A percentile compares a stretch with the other conserved stretches of the same genome.
Conservation (phyloP, 1,284 basidiomycete genomes). For the Cryptococcus maquisensis region DNA sequence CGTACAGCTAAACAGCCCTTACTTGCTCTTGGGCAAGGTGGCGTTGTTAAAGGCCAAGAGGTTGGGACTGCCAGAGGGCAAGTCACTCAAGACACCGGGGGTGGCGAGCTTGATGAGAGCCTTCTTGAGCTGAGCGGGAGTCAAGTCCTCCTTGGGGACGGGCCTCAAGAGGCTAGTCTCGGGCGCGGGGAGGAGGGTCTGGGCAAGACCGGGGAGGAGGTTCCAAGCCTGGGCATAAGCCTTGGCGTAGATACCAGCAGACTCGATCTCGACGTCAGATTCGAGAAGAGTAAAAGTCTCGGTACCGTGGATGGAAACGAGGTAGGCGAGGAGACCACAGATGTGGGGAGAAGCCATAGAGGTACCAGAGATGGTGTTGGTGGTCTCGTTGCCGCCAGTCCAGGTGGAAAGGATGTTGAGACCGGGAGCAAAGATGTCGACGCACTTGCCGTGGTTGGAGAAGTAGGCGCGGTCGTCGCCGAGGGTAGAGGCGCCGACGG, state of each 20-base stretch:
- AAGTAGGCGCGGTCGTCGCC: constrained; percentile 83
- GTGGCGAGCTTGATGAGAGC: constrained; percentile 64
- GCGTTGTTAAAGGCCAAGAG: constrained; percentile 77
- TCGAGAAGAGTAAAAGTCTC: constrained; percentile 52
- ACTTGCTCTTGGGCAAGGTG: constrained; percentile 49
- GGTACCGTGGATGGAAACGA: constrained; percentile 72
- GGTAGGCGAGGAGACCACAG: constrained; percentile 71
- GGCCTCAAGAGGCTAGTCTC: constrained; percentile 26
- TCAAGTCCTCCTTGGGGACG: constrained; percentile 46
- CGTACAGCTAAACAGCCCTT: not conserved
- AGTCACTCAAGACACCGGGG: constrained; percentile 53
- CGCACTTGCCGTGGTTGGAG: constrained; percentile 72
- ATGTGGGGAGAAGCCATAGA: constrained; percentile 60
- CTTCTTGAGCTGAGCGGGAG: constrained; percentile 68
- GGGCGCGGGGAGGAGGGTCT: constrained; percentile 39
- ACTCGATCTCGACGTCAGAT: constrained; percentile 40
- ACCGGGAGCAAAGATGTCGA: constrained; percentile 78
- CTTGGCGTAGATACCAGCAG: constrained; percentile 41
- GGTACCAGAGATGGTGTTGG: constrained; percentile 62
- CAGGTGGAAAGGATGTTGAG: constrained; percentile 77
- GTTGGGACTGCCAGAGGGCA: constrained; percentile 57
- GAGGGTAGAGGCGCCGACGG: constrained; percentile 79
- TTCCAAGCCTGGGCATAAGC: constrained; percentile 50
- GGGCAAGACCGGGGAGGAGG: constrained; percentile 42
- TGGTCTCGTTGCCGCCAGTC: constrained; percentile 57